These are phyloP conservation scores for Acer yangbiense DNA, from an alignment of 345 rosid genomes.

Conservation along the genomic window DNA sequence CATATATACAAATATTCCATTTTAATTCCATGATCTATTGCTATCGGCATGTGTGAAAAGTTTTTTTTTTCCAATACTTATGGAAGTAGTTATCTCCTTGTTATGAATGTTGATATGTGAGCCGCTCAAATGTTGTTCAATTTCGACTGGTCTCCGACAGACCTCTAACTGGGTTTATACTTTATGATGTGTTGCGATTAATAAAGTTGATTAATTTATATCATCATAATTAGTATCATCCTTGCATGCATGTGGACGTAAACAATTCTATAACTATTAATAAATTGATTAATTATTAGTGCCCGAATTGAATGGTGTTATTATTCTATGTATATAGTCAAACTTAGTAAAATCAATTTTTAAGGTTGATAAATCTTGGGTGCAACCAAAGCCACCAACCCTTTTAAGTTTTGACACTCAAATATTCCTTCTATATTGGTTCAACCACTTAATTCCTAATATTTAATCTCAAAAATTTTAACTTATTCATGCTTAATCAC, in stretches of 20 bases:
- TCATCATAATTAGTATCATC: background rate
- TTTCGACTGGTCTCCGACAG: too few relatives aligned
- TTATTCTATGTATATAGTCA: background rate
- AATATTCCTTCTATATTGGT: constrained; percentile 17
- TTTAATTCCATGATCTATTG: too few relatives aligned
- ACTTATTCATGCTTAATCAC: background rate
- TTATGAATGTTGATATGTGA: too few relatives aligned
- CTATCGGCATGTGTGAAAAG: too few relatives aligned
- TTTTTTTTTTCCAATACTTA: too few relatives aligned
- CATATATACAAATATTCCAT: too few relatives aligned
- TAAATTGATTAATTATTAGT: too few relatives aligned
- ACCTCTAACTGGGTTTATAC: too few relatives aligned
- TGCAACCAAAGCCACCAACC: constrained; percentile 44
- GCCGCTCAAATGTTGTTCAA: too few relatives aligned
- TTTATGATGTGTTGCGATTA: background rate
- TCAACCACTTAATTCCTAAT: constrained; percentile 25
- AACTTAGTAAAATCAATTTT: background rate
- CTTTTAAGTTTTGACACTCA: background rate
- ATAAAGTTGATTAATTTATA: background rate
- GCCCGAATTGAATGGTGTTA: background rate
- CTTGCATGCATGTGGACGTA: background rate
- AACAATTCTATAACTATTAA: background rate
- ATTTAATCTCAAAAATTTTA: too few relatives aligned
- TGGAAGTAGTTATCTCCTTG: too few relatives aligned
- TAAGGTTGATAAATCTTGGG: constrained; percentile 26